phyloP scores from a whole-genome alignment of 495 filamentous ascomycete genomes.

The Penicillium maclennaniae region DNA sequence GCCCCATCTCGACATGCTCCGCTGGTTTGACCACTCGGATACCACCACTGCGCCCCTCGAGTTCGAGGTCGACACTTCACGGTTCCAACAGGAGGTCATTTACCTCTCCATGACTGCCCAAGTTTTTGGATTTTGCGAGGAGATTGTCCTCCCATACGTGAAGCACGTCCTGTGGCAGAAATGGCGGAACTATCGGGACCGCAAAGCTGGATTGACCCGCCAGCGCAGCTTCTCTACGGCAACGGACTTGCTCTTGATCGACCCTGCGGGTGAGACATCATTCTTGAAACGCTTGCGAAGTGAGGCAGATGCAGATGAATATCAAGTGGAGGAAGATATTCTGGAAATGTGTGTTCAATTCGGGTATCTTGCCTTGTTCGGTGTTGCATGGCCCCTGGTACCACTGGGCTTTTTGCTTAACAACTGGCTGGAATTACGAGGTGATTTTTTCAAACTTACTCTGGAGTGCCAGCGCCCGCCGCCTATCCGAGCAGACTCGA shows the following conservation, averaged over 20 bases:
- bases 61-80: slow-evolving; percentile 73
- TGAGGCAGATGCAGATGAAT: slow-evolving; percentile 75
- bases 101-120: slow-evolving; percentile 94
- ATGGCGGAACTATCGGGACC: slow-evolving; percentile 35
- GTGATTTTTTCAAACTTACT: slow-evolving; percentile 90
- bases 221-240: slow-evolving; percentile 24
- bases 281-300: slow-evolving; percentile 76
- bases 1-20: slow-evolving; percentile 78
- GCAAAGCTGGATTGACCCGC: slow-evolving; percentile 11
- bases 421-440: slow-evolving; percentile 91
- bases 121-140: slow-evolving; percentile 79
- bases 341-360: slow-evolving; percentile 47
- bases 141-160: slow-evolving; percentile 77
- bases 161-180: slow-evolving; percentile 56
- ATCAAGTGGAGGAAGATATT: slow-evolving; percentile 64
- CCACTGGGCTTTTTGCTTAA: slow-evolving; percentile 84
- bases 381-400: slow-evolving; percentile 86
- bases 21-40: slow-evolving; percentile 28
- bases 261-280: slow-evolving; percentile 64
- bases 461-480: slow-evolving; percentile 82
- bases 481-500: slow-evolving; percentile 83
- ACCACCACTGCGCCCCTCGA: slow-evolving; percentile 27
- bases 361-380: slow-evolving; percentile 84
- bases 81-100: slow-evolving; percentile 87
- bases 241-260: slow-evolving; percentile 31